Base-by-base conservation (phyloP, 768 basidiomycete species). In the Pulveroboletus frians region DNA sequence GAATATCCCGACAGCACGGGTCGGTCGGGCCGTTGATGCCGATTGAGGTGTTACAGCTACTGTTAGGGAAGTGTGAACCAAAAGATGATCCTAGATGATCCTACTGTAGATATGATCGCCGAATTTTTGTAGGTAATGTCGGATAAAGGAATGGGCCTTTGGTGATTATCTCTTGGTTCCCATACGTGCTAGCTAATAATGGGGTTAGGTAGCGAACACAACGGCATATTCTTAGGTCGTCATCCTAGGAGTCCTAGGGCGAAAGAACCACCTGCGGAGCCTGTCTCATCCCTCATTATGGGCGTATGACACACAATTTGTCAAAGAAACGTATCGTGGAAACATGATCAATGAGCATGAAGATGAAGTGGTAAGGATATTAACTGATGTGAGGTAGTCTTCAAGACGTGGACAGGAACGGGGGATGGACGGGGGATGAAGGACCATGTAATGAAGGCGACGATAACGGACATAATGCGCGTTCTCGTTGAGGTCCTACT, bases 311-410 rank as follows among this genome's bases (percentile, higher is more conserved):
- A 76, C 79, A 2, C 76, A 6, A 26, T 5, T 97, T 35, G 66
- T 76, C 18, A 98, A 96, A 70, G 95, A 99, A 66, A 70, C 79
- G 13, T 86, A 86, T 58, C 73, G 80, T 0, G 96, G 96, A 51
- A 96, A 95, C 68, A 71, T 96, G 49, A 76, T 90, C 20, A 76
- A 78, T 26, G 94, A 96, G 54, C 98, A n/a, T n/a, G n/a, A n/a
- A 21, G 92, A 96, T 36, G 96, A 98, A 61, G 65, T 95, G 46
- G 95, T 92, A 55, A 53, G 88, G 71, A 21, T n/a, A 21, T 17
- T 23, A 4, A 34, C 23, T 47, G 20, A 31, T 32, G 26, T n/a
- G 9, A 9, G 18, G 23, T 26, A 26, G 23, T 6, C 4, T 26
- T 97, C 41, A 95, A 99, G 69, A 78, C 79, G 9, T 80, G 92